Conservation (phyloP, 2,329 filamentous ascomycete species). For the Helotiales sp. region DNA sequence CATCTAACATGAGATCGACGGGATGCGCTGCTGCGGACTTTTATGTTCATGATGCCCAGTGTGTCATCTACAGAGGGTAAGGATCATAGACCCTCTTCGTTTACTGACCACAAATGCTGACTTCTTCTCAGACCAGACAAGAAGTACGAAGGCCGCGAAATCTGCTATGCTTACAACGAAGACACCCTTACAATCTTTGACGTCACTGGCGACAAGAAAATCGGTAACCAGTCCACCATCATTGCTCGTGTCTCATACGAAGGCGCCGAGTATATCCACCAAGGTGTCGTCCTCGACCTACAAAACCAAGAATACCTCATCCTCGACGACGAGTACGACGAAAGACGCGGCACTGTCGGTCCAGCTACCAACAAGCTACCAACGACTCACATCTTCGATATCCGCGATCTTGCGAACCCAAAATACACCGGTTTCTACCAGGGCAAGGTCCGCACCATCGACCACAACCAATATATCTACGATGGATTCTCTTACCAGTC, state of each 20-base stretch:
- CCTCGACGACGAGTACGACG: slow-evolving; percentile 45
- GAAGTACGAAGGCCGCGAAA: slow-evolving; percentile 23
- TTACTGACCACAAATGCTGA: not conserved
- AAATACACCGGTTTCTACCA: slow-evolving; percentile 51
- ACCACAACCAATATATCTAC: slow-evolving; percentile 54
- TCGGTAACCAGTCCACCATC: slow-evolving; percentile 44
- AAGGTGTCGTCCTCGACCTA: slow-evolving; percentile 46
- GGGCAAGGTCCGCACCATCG: slow-evolving; percentile 45
- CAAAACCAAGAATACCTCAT: slow-evolving; percentile 21
- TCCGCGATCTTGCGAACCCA: slow-evolving; percentile 47
- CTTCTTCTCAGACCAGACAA: slow-evolving; percentile 18
- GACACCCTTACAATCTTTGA: slow-evolving; percentile 51
- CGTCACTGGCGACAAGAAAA: slow-evolving; percentile 42
- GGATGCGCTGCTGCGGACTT: slow-evolving; percentile 54
- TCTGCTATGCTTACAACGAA: slow-evolving; percentile 32
- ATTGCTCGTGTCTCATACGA: slow-evolving; percentile 55
- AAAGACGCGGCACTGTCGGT: slow-evolving; percentile 46
- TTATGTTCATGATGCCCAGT: slow-evolving; percentile 51
- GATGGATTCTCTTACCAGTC: slow-evolving; percentile 52
- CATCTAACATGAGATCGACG: slow-evolving; percentile 51
- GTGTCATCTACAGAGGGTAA: slow-evolving; percentile 29
- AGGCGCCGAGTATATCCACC: slow-evolving; percentile 57
- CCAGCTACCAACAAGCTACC: slow-evolving; percentile 51
- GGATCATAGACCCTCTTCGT: not conserved
- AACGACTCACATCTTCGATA: slow-evolving; percentile 57